phyloP scores from a whole-genome alignment of 495 filamentous ascomycete species.

The Penicillium waksmanii region DNA sequence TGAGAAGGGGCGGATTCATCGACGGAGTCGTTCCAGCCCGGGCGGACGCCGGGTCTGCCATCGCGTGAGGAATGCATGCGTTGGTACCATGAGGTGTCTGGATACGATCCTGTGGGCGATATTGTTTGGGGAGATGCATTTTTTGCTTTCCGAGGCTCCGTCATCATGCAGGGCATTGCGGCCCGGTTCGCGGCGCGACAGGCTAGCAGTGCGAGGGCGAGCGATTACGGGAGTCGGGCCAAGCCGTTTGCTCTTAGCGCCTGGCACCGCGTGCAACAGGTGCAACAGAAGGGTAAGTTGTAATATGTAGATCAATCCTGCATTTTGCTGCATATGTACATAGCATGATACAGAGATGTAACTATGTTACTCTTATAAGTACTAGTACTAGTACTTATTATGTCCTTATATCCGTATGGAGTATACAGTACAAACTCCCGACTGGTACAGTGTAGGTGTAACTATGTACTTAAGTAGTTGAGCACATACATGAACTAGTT shows the following conservation, averaged over 20 bases:
- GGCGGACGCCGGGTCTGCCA: conserved; percentile 73
- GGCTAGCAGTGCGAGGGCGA: conserved; percentile 84
- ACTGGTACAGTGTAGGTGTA: no score
- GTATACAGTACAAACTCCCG: no score
- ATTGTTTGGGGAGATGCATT: conserved; percentile 67
- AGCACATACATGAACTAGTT: no score
- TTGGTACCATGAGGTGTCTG: conserved; percentile 78
- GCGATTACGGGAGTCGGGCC: conserved; percentile 67
- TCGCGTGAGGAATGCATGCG: conserved; percentile 64
- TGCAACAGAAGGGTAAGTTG: conserved; percentile 55
- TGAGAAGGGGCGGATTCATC: conserved; percentile 47
- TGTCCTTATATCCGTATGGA: no score
- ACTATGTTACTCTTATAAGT: no score
- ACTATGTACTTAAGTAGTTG: no score
- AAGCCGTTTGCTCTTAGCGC: conserved; percentile 69
- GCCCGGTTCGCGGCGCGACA: conserved; percentile 82
- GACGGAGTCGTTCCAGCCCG: conserved; percentile 59
- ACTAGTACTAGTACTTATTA: no score
- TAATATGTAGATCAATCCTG: conserved; percentile 27
- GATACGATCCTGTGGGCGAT: conserved; percentile 64
- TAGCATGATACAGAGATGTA: background rate
- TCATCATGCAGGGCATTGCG: conserved; percentile 94
- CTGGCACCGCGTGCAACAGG: conserved; percentile 66
- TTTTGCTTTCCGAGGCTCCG: conserved; percentile 66
- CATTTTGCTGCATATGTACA: background rate